These are phyloP conservation scores for Hericium coralloides DNA, from an alignment of 768 basidiomycete species.

Conservation along the genomic window DNA sequence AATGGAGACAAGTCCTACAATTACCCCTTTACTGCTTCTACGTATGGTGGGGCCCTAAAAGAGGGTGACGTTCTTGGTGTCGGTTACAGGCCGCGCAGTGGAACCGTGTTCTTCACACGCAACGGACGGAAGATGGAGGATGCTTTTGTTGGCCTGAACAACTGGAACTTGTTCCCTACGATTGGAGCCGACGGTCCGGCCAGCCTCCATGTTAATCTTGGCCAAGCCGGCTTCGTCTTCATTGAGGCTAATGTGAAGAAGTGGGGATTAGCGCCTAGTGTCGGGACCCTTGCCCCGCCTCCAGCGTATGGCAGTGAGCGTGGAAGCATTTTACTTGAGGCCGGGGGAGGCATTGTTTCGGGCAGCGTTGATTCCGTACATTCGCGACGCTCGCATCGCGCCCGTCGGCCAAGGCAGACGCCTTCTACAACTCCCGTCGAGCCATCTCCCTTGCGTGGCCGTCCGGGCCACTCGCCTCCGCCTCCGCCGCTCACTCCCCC, in stretches of 20 bases:
- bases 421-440: constrained; percentile 35
- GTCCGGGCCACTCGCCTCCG: constrained; percentile 31
- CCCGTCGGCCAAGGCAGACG: constrained; percentile 42
- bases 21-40: constrained; percentile 82
- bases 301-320: constrained; percentile 97
- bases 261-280: constrained; percentile 96
- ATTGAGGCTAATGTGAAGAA: constrained; percentile 99
- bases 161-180: constrained; percentile 94
- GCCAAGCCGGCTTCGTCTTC: constrained; percentile 97
- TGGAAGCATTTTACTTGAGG: constrained; percentile 91
- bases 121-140: constrained; percentile 97
- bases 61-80: constrained; percentile 96
- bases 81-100: constrained; percentile 91
- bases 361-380: constrained; percentile 33
- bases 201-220: constrained; percentile 94
- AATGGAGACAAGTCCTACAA: constrained; percentile 97
- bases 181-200: constrained; percentile 95
- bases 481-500: constrained; percentile 41
- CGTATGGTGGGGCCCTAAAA: constrained; percentile 78
- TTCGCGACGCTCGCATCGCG: constrained; percentile 52
- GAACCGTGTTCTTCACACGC: constrained; percentile 98
- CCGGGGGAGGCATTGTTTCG: constrained; percentile 45
- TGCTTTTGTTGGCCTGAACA: constrained; percentile 82
- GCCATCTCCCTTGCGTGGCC: constrained; percentile 60
- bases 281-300: constrained; percentile 94